Evolutionary conservation across 768 basidiomycete species (phyloP).

Genomic region (Trametes cingulata): DNA sequence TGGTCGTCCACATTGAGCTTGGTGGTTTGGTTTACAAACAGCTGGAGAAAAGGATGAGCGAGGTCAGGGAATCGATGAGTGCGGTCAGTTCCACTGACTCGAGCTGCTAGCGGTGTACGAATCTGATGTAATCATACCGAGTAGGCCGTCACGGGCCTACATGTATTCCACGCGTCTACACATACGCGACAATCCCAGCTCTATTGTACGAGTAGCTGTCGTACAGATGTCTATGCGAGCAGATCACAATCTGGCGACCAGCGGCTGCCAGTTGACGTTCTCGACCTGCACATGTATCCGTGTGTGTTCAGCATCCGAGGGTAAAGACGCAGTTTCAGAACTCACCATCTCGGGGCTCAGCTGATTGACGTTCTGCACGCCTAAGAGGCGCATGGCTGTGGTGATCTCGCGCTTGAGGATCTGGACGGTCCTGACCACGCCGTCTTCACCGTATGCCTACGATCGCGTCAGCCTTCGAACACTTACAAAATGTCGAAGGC

Average conservation of each 20-base stretch:
- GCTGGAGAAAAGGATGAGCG: neutral
- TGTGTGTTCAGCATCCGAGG: too few species aligned
- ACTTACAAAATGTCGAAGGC: neutral
- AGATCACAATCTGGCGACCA: constrained; percentile 27
- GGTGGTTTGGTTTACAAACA: neutral
- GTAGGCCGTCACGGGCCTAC: neutral
- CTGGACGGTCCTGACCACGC: constrained; percentile 62
- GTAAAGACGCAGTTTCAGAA: too few species aligned
- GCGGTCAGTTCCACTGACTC: too few species aligned
- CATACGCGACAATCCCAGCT: neutral
- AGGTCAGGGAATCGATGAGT: neutral
- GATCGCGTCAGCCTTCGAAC: neutral
- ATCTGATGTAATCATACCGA: neutral
- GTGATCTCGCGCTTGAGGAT: constrained; percentile 79
- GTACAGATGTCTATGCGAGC: neutral
- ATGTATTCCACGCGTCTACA: too few species aligned
- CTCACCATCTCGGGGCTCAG: constrained; percentile 76
- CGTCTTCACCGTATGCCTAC: constrained; percentile 70
- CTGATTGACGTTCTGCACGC: constrained; percentile 63
- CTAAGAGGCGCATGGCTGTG: constrained; percentile 74
- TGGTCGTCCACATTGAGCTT: neutral
- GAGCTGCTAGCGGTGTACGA: neutral
- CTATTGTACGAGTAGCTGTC: neutral
- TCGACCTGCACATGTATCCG: constrained; percentile 29
- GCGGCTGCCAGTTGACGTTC: constrained; percentile 67